A percentile compares a stretch with the other conserved stretches of the same genome.
phyloP scores from a whole-genome alignment of 1,284 basidiomycete genomes.

The Pulveroboletus sp. region DNA sequence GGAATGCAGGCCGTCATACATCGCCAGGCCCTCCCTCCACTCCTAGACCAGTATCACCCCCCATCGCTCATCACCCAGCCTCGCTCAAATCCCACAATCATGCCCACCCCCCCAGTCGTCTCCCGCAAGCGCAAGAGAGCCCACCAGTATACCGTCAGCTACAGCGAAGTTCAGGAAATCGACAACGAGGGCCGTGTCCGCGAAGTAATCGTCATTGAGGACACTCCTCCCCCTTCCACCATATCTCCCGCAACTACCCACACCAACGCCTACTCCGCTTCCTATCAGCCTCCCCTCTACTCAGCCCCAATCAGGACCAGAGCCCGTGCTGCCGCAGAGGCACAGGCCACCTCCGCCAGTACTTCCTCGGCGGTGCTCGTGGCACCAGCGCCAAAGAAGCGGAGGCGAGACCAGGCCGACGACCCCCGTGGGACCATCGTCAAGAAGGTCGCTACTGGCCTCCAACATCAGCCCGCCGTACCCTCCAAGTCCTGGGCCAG shows the following conservation, averaged over 20 bases:
- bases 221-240: conserved; percentile 78
- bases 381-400: conserved; percentile 72
- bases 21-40: conserved; percentile 53
- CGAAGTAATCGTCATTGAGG: conserved; percentile 86
- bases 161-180: conserved; percentile 82
- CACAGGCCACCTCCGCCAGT: conserved; percentile 67
- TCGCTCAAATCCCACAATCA: conserved; percentile 45
- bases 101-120: conserved; percentile 63
- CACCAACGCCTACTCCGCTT: conserved; percentile 68
- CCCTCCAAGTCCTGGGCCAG: conserved; percentile 63
- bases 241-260: conserved; percentile 70
- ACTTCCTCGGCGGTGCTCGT: conserved; percentile 59
- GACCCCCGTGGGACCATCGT: conserved; percentile 62
- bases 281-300: conserved; percentile 75
- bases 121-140: conserved; percentile 81
- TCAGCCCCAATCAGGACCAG: conserved; percentile 75
- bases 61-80: conserved; percentile 43
- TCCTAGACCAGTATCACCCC: conserved; percentile 60
- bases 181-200: conserved; percentile 71
- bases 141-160: conserved; percentile 75
- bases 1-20: conserved; percentile 71
- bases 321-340: conserved; percentile 79
- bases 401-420: conserved; percentile 70
- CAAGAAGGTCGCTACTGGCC: conserved; percentile 57
- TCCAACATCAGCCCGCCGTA: conserved; percentile 49